Evolutionary conservation across 2,329 filamentous ascomycete genomes (phyloP).

Genomic region (Aspergillus pseudoglaucus): DNA sequence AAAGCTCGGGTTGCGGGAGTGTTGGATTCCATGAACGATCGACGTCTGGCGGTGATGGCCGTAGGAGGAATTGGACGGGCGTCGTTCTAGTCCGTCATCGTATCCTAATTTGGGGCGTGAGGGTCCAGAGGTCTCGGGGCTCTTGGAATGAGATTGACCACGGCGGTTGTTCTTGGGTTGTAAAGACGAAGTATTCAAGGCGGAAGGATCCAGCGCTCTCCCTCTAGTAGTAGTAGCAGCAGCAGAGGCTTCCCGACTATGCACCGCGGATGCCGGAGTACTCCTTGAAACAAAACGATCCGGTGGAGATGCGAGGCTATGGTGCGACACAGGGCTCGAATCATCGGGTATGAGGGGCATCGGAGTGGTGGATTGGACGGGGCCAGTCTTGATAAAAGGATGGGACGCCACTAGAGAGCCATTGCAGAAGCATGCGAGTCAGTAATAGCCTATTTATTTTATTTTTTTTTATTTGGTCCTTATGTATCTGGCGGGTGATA

Average conservation of each 20-base stretch:
- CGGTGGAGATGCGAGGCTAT: slow-evolving; percentile 30
- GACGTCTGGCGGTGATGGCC: slow-evolving; percentile 94
- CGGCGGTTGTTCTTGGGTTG: slow-evolving; percentile 30
- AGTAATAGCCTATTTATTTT: background rate
- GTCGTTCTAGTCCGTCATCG: slow-evolving; percentile 34
- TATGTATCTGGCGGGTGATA: background rate
- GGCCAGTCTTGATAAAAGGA: slow-evolving; percentile 31
- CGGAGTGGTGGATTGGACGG: slow-evolving; percentile 25
- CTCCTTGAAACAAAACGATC: slow-evolving; percentile 33
- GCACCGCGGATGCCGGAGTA: slow-evolving; percentile 31
- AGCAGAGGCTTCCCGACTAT: slow-evolving; percentile 39
- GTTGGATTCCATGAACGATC: slow-evolving; percentile 91
- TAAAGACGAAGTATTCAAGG: slow-evolving; percentile 28
- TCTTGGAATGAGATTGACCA: slow-evolving; percentile 38
- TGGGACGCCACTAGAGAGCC: slow-evolving; percentile 30
- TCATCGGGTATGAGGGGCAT: slow-evolving; percentile 39
- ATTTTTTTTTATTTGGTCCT: background rate
- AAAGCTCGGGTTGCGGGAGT: slow-evolving; percentile 78
- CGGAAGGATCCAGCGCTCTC: slow-evolving; percentile 31
- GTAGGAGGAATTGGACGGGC: slow-evolving; percentile 53
- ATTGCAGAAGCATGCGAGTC: background rate
- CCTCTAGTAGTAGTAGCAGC: slow-evolving; percentile 26
- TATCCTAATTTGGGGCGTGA: slow-evolving; percentile 28
- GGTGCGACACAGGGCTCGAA: slow-evolving; percentile 30
- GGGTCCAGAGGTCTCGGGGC: slow-evolving; percentile 30